Evolutionary conservation across 176 grass and related monocot species (phyloP).

Genomic region (Musa schizocarpa): DNA sequence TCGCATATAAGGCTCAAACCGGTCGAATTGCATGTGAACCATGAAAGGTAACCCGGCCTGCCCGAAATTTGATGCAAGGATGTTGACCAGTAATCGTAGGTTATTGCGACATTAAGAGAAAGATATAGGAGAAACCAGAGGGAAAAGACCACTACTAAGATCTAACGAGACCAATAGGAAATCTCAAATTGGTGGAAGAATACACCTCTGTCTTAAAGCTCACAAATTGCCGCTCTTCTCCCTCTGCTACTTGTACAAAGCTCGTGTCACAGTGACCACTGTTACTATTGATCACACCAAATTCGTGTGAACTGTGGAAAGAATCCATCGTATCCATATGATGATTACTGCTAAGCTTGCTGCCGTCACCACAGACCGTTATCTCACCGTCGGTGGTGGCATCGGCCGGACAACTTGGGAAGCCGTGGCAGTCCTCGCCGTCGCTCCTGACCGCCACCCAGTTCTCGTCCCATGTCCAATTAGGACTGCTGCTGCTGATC

Average conservation of each 20-base stretch:
- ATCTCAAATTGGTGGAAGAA: background rate
- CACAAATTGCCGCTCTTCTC: background rate
- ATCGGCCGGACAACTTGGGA: too few relatives aligned
- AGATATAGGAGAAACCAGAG: background rate
- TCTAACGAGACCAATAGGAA: background rate
- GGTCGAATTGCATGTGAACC: too few relatives aligned
- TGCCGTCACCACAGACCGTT: background rate
- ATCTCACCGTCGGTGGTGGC: too few relatives aligned
- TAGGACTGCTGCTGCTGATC: background rate
- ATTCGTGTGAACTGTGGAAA: background rate
- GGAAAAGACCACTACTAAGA: background rate
- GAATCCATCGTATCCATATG: background rate
- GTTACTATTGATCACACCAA: background rate
- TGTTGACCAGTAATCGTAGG: background rate
- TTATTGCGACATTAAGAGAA: background rate
- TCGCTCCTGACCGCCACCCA: background rate
- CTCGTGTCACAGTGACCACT: background rate
- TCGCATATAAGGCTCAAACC: too few relatives aligned
- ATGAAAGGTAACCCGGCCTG: too few relatives aligned
- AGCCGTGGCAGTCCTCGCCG: background rate
- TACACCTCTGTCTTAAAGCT: background rate
- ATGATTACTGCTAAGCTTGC: background rate
- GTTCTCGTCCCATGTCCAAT: constrained; percentile 1
- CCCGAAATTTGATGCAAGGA: background rate
- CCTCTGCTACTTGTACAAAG: background rate